These are phyloP conservation scores for Bonia amplexicaulis DNA, from an alignment of 176 grass and related monocot genomes.

Conservation along the genomic window DNA sequence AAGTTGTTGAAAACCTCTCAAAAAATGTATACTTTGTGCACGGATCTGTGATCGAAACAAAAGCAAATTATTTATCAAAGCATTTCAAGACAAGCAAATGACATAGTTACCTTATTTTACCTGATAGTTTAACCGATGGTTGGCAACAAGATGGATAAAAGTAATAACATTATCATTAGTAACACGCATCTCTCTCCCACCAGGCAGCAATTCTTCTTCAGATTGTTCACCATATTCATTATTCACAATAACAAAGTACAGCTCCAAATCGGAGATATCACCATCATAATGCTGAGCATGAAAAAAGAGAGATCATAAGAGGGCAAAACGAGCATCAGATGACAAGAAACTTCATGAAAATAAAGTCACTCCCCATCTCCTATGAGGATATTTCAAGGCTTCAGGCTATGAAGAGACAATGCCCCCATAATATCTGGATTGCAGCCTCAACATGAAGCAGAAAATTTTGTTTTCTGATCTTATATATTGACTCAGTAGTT, in stretches of 20 bases:
- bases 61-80: slow-evolving; percentile 6
- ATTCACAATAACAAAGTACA: slow-evolving; percentile 96
- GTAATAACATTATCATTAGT: slow-evolving; percentile 96
- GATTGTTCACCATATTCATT: slow-evolving; percentile 98
- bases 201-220: slow-evolving; percentile 88
- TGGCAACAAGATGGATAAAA: slow-evolving; percentile 96
- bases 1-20: slow-evolving; percentile 94
- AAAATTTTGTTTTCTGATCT: not conserved
- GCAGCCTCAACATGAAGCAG: not conserved
- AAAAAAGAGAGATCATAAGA: not conserved
- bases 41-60: slow-evolving; percentile 64
- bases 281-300: slow-evolving; percentile 75
- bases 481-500: not conserved
- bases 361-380: not conserved
- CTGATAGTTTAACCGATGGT: slow-evolving; percentile 92
- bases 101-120: slow-evolving; percentile 30
- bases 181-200: slow-evolving; percentile 75
- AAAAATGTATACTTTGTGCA: slow-evolving; percentile 80
- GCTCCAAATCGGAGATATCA: slow-evolving; percentile 78
- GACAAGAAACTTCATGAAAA: not conserved
- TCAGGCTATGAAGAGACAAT: not conserved
- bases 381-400: not conserved
- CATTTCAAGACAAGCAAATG: slow-evolving; percentile 19
- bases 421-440: not conserved
- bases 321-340: not conserved